Evolutionary conservation across 345 rosid species (phyloP).

Genomic region (Iberis pinnata): DNA sequence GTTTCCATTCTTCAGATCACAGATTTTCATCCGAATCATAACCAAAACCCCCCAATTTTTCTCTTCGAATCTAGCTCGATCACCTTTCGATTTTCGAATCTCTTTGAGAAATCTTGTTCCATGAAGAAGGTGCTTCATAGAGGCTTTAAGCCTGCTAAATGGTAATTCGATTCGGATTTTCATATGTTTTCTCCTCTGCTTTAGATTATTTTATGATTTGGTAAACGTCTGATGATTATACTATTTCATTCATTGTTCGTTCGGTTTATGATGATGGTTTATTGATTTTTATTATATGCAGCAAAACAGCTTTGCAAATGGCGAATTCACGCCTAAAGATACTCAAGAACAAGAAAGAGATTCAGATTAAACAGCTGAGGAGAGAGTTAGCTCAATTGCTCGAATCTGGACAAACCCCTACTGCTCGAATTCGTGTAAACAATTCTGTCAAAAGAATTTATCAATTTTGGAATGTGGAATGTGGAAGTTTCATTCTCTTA

Average conservation of each 20-base stretch:
- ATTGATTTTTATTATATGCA: slow-evolving; percentile 21
- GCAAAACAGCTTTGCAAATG: slow-evolving; percentile 75
- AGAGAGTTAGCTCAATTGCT: slow-evolving; percentile 78
- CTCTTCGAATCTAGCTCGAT: background rate
- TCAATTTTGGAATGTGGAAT: too few species aligned
- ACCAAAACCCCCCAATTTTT: background rate
- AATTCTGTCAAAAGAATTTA: too few species aligned
- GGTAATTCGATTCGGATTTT: slow-evolving; percentile 33
- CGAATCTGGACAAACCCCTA: slow-evolving; percentile 68
- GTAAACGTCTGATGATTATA: too few species aligned
- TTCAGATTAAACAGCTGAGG: slow-evolving; percentile 60
- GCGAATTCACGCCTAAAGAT: slow-evolving; percentile 68
- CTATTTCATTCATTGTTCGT: background rate
- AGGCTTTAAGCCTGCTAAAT: slow-evolving; percentile 90
- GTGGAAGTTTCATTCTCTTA: too few species aligned
- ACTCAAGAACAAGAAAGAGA: slow-evolving; percentile 61
- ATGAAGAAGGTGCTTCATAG: slow-evolving; percentile 46
- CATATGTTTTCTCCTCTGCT: too few species aligned
- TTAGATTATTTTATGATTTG: background rate
- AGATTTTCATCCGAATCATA: slow-evolving; percentile 1
- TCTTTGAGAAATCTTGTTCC: background rate
- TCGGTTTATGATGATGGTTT: too few species aligned
- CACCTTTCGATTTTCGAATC: background rate
- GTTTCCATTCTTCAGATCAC: slow-evolving; percentile 10
- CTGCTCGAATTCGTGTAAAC: slow-evolving; percentile 79